Conservation (phyloP, 163 green algal genomes). For the Prototheca wickerhamii region DNA sequence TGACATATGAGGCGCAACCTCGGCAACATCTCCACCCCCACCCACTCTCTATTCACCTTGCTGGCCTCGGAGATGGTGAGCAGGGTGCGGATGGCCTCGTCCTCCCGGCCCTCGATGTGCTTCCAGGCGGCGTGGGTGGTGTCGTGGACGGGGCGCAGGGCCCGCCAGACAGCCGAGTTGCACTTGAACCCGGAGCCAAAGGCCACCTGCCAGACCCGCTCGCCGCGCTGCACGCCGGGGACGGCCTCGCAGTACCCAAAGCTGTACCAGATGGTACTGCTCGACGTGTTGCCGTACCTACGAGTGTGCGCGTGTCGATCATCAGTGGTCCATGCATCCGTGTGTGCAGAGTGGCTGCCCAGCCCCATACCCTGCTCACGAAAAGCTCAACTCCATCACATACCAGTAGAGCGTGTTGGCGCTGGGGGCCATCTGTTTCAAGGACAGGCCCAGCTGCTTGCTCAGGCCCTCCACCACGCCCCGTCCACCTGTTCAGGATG, state of each 20-base stretch:
- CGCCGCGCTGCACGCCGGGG: constrained; percentile 53
- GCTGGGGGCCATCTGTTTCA: constrained; percentile 42
- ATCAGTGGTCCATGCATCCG: background rate
- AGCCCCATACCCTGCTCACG: background rate
- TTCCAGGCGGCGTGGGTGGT: constrained; percentile 15
- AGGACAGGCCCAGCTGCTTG: constrained; percentile 56
- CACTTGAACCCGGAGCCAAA: constrained; percentile 90
- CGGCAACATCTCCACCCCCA: too few relatives aligned
- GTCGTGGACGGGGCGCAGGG: constrained; percentile 34
- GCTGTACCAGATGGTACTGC: constrained; percentile 40
- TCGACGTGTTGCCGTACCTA: constrained; percentile 45
- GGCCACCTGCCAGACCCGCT: constrained; percentile 73
- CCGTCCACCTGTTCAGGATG: constrained; percentile 39
- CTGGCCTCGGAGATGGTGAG: background rate
- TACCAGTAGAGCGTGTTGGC: constrained; percentile 60
- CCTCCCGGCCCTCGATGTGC: constrained; percentile 21
- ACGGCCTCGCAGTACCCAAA: constrained; percentile 65
- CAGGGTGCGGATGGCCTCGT: constrained; percentile 12
- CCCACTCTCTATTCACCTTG: background rate
- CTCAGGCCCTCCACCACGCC: constrained; percentile 72
- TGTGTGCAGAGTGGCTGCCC: background rate
- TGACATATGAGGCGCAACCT: background rate
- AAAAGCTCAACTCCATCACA: background rate
- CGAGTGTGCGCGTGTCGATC: background rate
- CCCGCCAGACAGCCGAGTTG: constrained; percentile 78